Base-by-base conservation (phyloP, 1,139 yeast genomes). In the Saccharomyces hybrid region DNA sequence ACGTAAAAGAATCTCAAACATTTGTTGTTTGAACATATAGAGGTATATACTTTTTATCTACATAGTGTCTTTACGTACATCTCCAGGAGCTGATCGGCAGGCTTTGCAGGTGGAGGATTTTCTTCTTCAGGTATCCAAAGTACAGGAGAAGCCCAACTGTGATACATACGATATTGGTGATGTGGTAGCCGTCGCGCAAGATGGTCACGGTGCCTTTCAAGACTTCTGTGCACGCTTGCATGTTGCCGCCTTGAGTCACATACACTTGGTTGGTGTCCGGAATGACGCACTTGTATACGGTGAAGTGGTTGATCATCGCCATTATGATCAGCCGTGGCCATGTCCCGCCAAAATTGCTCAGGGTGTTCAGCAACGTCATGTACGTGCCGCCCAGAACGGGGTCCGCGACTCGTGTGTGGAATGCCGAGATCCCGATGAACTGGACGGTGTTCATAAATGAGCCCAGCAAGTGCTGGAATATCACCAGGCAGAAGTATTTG, bases 371-470 rank as follows among this genome's bases (percentile, higher is more conserved):
- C 0, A 96, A 85, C 0, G 99, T 93, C 98, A 95, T 93, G 70
- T 93, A 93, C 0, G 99, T 95, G 1, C 99, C 99, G 16, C 99
- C 99, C 63, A 93, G 88, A 12, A 83, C 73, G 0, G 99, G 98
- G 69, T 93, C 99, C 2, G 99, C 96, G 54, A 95, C 88, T 64
- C 86, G 85, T 3, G 97, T 91, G 71, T 91, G 97, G 75, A 93
- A 95, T 0, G 98, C 96, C 67, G 91, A 86, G 54, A 93, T 83
- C 3, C 96, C 87, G 28, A 93, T 98, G 73, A 95, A 93, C 70
- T 91, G 98, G 55, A 93, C 84, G 0, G 99, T 93, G 4, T 93
- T 82, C 96, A 91, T 88, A 71, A 93, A 91, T 7, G 96, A 87
- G 14, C 95, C 88, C 50, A 90, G 68, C 47, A 93, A 77, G 71